Evolutionary conservation across 352 stramenopile genomes (phyloP), one percentile per base, ranked within the genome.

Genomic region (Globisporangium heterothallicum): DNA sequence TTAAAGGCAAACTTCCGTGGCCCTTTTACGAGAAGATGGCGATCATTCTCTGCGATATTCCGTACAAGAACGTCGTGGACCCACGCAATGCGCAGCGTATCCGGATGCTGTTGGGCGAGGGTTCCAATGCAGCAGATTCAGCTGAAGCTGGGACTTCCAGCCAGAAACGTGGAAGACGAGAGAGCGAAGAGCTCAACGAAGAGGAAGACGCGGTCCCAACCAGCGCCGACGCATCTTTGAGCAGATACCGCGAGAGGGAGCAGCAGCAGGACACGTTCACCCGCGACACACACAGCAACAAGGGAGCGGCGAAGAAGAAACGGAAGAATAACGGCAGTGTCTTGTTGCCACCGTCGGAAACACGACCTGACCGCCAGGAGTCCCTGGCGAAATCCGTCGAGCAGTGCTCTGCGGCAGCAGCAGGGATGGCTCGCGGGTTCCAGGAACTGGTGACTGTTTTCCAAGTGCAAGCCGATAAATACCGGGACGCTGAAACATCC

Each of bases 1-100:
- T 85, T 56, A 83, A 79, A 46, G 69, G 67, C 34, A 80, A 78
- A 38, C 44, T 85, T 26, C 74, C 74, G 16, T 85, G 74, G 74
- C 48, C 64, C 12, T 83, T 63, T 43, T 70, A 67, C 52, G 47
- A 59, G 24, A 66, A 64, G n/a, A 78, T 85, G 66, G 67, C 60
- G 32, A 43, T 74, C 21, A 74, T 83, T 24, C 47, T 82, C 22
- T 57, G 61, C 26, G 68, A 79, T 41, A 24, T 48, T 22, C 54
- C 56, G 34, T 43, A 47, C 14, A 57, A 44, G 16, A 45, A 42
- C 26, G 40, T 58, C n/a, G 45, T 45, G 34, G 58, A 66, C 42
- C 22, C 24, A 18, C 53, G 49, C 16, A 60, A 34, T n/a, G 44
- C 49, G 30, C 56, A 66, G 41, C 50, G 45, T 10, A 56, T 74